Conservation (phyloP, 768 basidiomycete species). For the Termitomyces eurrhizus region DNA sequence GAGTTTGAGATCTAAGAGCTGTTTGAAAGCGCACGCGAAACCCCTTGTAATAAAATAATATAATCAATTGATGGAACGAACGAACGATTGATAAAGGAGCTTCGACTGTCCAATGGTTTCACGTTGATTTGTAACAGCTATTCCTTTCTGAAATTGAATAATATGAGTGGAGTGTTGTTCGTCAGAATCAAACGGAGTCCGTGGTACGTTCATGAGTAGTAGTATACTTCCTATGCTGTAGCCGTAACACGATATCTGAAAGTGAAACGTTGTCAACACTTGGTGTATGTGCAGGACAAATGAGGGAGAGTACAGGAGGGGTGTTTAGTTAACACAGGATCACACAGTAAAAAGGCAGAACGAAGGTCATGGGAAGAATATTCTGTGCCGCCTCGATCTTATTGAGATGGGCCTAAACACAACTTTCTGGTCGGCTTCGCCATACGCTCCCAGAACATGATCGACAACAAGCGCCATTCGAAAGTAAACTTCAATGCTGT, state of each 20-base stretch:
- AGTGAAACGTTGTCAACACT: background rate
- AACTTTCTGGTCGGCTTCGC: too few relatives aligned
- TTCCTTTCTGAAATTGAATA: background rate
- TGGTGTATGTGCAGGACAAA: background rate
- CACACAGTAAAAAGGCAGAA: background rate
- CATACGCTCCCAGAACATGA: background rate
- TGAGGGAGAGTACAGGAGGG: background rate
- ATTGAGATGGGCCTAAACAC: too few relatives aligned
- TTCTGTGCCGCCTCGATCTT: background rate
- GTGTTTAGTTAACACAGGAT: background rate
- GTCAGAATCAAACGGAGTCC: too few relatives aligned
- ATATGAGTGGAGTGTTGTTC: background rate
- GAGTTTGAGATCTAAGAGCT: conserved; percentile 1
- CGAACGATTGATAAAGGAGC: too few relatives aligned
- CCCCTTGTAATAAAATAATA: too few relatives aligned
- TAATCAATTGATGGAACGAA: too few relatives aligned
- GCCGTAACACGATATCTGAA: background rate
- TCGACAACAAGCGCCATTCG: background rate
- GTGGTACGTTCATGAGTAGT: background rate
- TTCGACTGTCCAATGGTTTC: too few relatives aligned
- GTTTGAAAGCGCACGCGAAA: background rate
- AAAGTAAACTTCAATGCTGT: too few relatives aligned
- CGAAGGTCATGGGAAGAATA: background rate
- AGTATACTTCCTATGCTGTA: background rate
- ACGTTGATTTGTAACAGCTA: too few relatives aligned